Percentiles rank a stretch among this genome's conserved stretches.
These are phyloP conservation scores for Cenchrus fungigraminus DNA, from an alignment of 176 grass and related monocot species.

Conservation along the genomic window DNA sequence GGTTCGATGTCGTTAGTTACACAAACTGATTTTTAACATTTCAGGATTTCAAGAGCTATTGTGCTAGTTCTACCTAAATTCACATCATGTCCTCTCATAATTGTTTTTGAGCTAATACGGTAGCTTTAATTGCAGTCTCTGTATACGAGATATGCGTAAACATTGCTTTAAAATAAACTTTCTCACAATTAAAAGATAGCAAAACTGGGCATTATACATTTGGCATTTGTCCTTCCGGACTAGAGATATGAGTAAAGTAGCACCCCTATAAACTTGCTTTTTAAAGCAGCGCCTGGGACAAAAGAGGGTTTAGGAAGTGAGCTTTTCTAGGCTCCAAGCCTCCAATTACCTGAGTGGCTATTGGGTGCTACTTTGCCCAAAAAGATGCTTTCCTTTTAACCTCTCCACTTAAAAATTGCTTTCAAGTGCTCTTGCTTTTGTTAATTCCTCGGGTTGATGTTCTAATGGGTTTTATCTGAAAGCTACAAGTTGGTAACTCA, in stretches of 20 bases:
- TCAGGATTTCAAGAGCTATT: too few relatives aligned
- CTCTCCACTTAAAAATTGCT: neutral
- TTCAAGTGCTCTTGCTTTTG: neutral
- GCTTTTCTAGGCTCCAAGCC: neutral
- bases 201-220: constrained; percentile 5
- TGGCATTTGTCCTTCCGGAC: constrained; percentile 7
- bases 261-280: neutral
- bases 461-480: neutral
- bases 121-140: neutral
- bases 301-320: constrained; percentile 32
- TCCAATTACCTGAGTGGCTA: constrained; percentile 12
- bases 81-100: neutral
- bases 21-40: too few relatives aligned
- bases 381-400: constrained; percentile 29
- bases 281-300: constrained; percentile 13
- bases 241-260: neutral
- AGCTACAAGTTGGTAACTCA: neutral
- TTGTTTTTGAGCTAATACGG: too few relatives aligned
- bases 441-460: neutral
- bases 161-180: neutral
- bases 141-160: neutral
- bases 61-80: neutral
- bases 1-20: too few relatives aligned
- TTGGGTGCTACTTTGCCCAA: constrained; percentile 5
- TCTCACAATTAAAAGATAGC: neutral